Percentiles rank a stretch among this genome's conserved stretches.
These are phyloP conservation scores for Solidago caesia DNA, from an alignment of 129 eudicot species.

Conservation along the genomic window DNA sequence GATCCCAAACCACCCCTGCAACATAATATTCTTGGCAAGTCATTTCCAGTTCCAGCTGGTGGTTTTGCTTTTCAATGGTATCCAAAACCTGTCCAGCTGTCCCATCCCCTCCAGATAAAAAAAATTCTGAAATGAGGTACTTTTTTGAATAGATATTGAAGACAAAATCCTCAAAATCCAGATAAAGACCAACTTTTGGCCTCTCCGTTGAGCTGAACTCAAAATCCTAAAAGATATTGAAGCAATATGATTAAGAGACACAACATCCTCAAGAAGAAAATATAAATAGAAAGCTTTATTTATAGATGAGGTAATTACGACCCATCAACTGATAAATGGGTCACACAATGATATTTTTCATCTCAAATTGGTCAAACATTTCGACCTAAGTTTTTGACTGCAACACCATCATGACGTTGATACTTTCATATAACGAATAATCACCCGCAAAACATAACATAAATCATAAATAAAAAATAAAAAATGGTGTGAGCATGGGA, in stretches of 20 bases:
- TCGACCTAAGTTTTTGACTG: slow-evolving; percentile 44
- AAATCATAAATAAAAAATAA: too few relatives aligned
- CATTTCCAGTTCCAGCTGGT: slow-evolving; percentile 99
- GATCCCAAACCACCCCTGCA: slow-evolving; percentile 96
- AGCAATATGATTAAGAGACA: slow-evolving; percentile 22
- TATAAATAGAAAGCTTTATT: too few relatives aligned
- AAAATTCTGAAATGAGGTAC: slow-evolving; percentile 87
- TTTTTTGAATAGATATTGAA: slow-evolving; percentile 69
- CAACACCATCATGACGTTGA: slow-evolving; percentile 39
- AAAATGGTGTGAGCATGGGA: slow-evolving; percentile 10
- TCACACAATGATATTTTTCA: too few relatives aligned
- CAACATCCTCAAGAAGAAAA: background rate
- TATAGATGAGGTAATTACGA: too few relatives aligned
- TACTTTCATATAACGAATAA: slow-evolving; percentile 4
- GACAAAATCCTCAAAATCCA: too few relatives aligned
- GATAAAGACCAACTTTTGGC: slow-evolving; percentile 85
- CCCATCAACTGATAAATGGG: too few relatives aligned
- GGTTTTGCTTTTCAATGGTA: slow-evolving; percentile 96
- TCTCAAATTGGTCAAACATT: background rate
- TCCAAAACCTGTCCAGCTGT: slow-evolving; percentile 97
- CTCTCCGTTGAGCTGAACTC: slow-evolving; percentile 87
- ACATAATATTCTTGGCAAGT: slow-evolving; percentile 85
- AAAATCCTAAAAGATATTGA: slow-evolving; percentile 46
- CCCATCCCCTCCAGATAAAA: slow-evolving; percentile 98
- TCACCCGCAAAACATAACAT: slow-evolving; percentile 30